Percentiles rank a stretch among this genome's conserved stretches.
phyloP scores from a whole-genome alignment of 306 rosid species.

The Quercus bicolor region DNA sequence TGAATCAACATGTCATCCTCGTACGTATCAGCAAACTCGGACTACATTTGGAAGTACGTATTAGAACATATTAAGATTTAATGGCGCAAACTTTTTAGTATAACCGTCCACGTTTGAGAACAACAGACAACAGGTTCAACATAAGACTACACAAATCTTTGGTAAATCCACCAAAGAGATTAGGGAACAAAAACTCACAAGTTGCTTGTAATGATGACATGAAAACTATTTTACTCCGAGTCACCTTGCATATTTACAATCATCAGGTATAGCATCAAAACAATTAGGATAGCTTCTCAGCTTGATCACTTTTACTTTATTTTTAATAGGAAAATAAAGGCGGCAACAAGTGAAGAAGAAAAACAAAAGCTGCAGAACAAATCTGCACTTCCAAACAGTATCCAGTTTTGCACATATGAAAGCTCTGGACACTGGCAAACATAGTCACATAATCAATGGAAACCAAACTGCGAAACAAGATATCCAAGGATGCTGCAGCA shows the following conservation, averaged over 20 bases:
- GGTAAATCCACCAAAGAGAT: not conserved
- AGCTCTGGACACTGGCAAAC: conserved; percentile 13
- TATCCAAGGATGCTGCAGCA: conserved; percentile 25
- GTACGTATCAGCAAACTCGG: not conserved
- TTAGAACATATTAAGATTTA: not conserved
- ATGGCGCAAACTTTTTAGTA: not conserved
- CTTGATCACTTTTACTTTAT: too few species aligned
- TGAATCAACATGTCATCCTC: not conserved
- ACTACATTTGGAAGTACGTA: not conserved
- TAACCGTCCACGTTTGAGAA: not conserved
- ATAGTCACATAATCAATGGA: conserved; percentile 40
- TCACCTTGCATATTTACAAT: not conserved
- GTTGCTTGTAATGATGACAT: not conserved
- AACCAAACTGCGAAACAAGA: conserved; percentile 30
- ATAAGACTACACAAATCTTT: not conserved
- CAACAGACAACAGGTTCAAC: not conserved
- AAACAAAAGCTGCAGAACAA: conserved; percentile 19
- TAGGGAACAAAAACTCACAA: not conserved
- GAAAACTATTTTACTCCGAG: not conserved
- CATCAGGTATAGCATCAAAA: not conserved
- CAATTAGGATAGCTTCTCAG: too few species aligned
- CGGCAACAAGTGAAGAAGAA: not conserved
- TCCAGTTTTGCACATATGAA: conserved; percentile 21
- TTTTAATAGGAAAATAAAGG: not conserved
- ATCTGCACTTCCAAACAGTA: conserved; percentile 9